These are phyloP conservation scores for Tuber brumale DNA, from an alignment of 495 filamentous ascomycete species.

Conservation along the genomic window DNA sequence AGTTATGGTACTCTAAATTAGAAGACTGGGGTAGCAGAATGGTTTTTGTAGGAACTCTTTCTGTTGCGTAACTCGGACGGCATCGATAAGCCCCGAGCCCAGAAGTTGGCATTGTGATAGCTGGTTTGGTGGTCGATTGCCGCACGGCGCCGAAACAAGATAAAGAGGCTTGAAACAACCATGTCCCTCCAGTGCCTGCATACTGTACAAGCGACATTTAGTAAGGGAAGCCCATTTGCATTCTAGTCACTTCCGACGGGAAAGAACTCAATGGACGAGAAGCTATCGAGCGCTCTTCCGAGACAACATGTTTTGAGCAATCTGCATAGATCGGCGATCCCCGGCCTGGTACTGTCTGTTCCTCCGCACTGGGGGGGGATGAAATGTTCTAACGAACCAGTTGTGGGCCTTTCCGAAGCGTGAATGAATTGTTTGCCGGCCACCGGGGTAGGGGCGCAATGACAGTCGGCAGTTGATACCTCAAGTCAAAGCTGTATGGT, in stretches of 20 bases:
- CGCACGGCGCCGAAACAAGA: background rate
- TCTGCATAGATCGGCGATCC: conserved; percentile 3
- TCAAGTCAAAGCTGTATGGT: background rate
- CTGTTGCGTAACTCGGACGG: background rate
- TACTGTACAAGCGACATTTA: background rate
- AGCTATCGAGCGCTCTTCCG: background rate
- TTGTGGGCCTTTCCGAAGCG: background rate
- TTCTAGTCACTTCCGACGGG: background rate
- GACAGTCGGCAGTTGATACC: background rate
- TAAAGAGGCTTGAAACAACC: background rate
- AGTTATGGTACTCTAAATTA: background rate
- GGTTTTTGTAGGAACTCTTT: background rate
- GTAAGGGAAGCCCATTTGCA: background rate
- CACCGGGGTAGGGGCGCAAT: background rate
- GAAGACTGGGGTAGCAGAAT: background rate
- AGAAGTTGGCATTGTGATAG: background rate
- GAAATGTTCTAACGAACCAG: background rate
- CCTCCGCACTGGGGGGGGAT: background rate
- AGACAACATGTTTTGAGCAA: background rate
- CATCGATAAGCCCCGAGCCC: background rate
- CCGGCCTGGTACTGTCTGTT: background rate
- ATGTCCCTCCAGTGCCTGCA: background rate
- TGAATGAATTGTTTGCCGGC: background rate
- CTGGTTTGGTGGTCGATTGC: background rate
- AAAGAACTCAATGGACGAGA: background rate